phyloP scores from a whole-genome alignment of 2,329 filamentous ascomycete genomes.

The Fusarium floridanum region DNA sequence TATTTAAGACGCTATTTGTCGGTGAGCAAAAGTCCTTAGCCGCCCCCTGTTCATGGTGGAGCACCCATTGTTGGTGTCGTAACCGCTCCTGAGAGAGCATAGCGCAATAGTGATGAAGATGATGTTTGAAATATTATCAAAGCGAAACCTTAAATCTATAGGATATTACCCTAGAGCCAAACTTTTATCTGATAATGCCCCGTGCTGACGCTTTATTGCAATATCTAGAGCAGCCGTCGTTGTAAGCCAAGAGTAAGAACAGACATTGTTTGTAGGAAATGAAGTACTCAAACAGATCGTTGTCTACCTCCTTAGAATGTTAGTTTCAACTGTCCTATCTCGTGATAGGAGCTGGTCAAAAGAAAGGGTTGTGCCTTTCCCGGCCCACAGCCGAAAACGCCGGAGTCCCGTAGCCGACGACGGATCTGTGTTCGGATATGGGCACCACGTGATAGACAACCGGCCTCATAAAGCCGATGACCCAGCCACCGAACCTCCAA shows the following conservation, averaged over 20 bases:
- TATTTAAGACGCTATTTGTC: neutral
- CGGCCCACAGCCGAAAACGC: neutral
- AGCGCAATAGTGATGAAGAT: neutral
- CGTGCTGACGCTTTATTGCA: too few relatives aligned
- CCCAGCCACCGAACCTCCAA: too few relatives aligned
- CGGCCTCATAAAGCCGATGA: neutral
- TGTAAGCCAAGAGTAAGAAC: too few relatives aligned
- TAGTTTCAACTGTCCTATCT: neutral
- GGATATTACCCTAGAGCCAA: too few relatives aligned
- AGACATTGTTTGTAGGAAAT: too few relatives aligned
- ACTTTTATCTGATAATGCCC: too few relatives aligned
- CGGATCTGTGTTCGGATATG: neutral
- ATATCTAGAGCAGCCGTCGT: too few relatives aligned
- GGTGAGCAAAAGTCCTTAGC: constrained; percentile 1
- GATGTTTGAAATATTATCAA: neutral
- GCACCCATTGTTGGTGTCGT: neutral
- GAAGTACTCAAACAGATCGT: too few relatives aligned
- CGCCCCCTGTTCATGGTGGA: neutral
- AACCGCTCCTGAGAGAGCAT: neutral
- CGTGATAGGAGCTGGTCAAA: too few relatives aligned
- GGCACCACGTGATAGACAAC: neutral
- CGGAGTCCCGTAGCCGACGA: neutral
- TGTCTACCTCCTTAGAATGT: neutral
- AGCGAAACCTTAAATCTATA: neutral
- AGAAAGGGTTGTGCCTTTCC: neutral